Conservation (phyloP, 1,139 yeast species). For the Debaryomyces singareniensis region DNA sequence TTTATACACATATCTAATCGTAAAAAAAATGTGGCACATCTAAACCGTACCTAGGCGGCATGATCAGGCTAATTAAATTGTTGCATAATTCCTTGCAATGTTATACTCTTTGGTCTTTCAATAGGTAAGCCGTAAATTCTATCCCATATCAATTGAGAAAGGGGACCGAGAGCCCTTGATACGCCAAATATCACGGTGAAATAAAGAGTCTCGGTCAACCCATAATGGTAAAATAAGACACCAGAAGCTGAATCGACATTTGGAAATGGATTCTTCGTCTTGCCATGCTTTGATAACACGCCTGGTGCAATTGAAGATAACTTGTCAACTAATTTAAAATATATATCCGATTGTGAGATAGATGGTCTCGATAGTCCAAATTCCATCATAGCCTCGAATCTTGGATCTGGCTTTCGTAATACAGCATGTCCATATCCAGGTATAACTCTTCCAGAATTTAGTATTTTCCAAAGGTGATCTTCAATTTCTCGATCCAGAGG, state of each 20-base stretch:
- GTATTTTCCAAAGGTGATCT: conserved; percentile 29
- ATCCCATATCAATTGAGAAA: conserved; percentile 56
- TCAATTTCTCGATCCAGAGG: conserved; percentile 19
- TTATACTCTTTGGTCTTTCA: conserved; percentile 47
- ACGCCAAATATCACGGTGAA: conserved; percentile 58
- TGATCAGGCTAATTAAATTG: too few species aligned
- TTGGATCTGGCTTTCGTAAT: conserved; percentile 36
- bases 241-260: conserved; percentile 59
- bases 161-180: conserved; percentile 51
- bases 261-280: conserved; percentile 61
- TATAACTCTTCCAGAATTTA: conserved; percentile 34
- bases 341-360: conserved; percentile 16
- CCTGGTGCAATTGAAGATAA: conserved; percentile 44
- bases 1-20: too few species aligned
- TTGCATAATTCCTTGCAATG: conserved; percentile 1
- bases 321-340: conserved; percentile 22
- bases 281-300: conserved; percentile 51
- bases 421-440: conserved; percentile 45
- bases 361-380: conserved; percentile 22
- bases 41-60: too few species aligned
- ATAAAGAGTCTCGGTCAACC: conserved; percentile 47
- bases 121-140: conserved; percentile 55
- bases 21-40: too few species aligned
- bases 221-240: conserved; percentile 52
- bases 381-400: conserved; percentile 28